Base-by-base conservation (phyloP, 768 basidiomycete genomes). In the Rhodotorula toruloides region DNA sequence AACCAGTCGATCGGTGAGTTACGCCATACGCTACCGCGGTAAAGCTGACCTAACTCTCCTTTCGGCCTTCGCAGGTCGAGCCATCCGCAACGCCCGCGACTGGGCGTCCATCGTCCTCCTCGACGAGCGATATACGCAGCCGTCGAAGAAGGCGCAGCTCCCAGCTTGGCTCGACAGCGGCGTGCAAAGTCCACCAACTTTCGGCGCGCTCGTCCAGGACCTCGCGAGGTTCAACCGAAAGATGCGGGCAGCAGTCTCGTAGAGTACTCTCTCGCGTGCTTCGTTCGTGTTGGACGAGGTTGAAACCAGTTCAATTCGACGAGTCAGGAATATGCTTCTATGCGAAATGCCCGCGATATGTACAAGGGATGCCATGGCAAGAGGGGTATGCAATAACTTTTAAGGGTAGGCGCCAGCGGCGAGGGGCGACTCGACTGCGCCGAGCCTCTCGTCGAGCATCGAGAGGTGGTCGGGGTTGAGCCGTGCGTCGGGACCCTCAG, bases 1-100 rank as follows among this genome's bases (percentile, higher is more conserved):
- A 99, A 99, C 77, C 94, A 99, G 76, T 91, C 89, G 61, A 96
- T 99, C 67, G 94, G 93, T 90, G 54, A 61, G 86, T 77, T 5
- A 13, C n/a, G 25, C 25, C 14, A 4, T 16, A 19, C 27, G 49
- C 46, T 7, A 12, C 1, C 42, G 2, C 6, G 22, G 7, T 19
- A 6, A 57, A 14, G 27, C 47, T 19, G 17, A 31, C 13, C 4
- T 6, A 37, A 12, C 56, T 42, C 46, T 44, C 27, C 34, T 17
- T 17, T 27, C 17, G 49, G 22, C 6, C 44, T 19, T 14, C 48
- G 6, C 68, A 96, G 92, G 92, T 39, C 86, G 94, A 54, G 93
- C 93, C 8, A 94, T 97, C 65, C 86, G 94, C 48, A 93, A 97
- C 76, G 83, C 84, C 36, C 83, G 82, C 70, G 94, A 99, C 75